Percentiles rank a stretch among this genome's conserved stretches.
Conservation (phyloP, 2,329 filamentous ascomycete species). For the Tolypocladium paradoxum region DNA sequence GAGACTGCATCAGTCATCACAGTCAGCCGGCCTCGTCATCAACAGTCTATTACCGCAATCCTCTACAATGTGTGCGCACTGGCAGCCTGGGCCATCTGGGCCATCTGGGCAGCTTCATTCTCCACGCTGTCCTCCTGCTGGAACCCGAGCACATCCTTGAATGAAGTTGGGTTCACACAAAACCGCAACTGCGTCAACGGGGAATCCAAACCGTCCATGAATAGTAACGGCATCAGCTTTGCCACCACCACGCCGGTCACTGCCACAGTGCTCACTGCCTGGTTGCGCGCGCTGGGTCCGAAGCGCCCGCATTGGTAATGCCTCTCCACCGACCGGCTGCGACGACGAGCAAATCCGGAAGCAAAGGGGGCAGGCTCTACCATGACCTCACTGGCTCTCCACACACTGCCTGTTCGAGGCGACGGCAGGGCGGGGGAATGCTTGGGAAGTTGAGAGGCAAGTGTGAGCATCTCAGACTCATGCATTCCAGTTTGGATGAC, state of each 20-base stretch:
- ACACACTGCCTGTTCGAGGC: neutral
- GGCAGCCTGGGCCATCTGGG: neutral
- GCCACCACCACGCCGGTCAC: neutral
- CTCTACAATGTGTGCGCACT: neutral
- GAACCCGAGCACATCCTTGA: neutral
- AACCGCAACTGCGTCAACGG: neutral
- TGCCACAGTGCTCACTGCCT: neutral
- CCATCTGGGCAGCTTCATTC: neutral
- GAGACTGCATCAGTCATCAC: neutral
- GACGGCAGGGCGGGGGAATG: no score
- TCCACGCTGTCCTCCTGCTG: neutral
- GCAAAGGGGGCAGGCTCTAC: neutral
- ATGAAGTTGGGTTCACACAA: neutral
- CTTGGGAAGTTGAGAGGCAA: neutral
- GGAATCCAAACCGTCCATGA: neutral
- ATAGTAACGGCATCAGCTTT: neutral
- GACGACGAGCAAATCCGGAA: neutral
- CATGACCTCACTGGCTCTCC: neutral
- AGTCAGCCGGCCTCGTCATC: neutral
- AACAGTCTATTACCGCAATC: neutral
- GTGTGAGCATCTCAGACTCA: neutral
- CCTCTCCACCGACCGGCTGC: neutral
- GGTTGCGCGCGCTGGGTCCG: neutral
- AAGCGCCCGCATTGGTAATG: neutral
- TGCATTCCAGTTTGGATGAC: no score